These are phyloP conservation scores for Tausonia pullulans DNA, from an alignment of 1,284 basidiomycete genomes.

Conservation along the genomic window DNA sequence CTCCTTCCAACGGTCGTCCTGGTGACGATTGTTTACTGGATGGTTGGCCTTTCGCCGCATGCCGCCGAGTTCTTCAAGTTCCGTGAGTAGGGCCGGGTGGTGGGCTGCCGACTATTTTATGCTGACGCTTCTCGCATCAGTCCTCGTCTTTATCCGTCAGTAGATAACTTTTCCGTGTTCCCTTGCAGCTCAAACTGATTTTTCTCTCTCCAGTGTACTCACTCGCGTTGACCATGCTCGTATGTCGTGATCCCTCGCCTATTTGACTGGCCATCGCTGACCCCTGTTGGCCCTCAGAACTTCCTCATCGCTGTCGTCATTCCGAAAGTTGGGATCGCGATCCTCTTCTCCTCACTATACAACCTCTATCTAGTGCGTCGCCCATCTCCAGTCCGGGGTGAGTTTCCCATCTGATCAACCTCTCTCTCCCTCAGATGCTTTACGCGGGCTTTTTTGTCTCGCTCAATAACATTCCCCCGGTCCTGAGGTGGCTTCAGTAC, in stretches of 20 bases:
- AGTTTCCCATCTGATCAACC: not conserved
- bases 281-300: constrained; percentile 36
- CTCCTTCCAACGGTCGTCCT: constrained; percentile 74
- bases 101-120: no score
- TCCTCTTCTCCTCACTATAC: constrained; percentile 62
- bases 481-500: constrained; percentile 76
- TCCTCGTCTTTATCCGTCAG: constrained; percentile 51
- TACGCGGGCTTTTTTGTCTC: constrained; percentile 55
- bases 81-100: constrained; percentile 17
- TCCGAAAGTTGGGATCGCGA: constrained; percentile 73
- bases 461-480: constrained; percentile 62
- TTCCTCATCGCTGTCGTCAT: constrained; percentile 72
- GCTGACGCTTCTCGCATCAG: no score
- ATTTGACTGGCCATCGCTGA: no score
- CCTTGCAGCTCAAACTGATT: not conserved
- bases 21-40: constrained; percentile 66
- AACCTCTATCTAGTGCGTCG: constrained; percentile 68
- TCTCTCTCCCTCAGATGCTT: constrained; percentile 3
- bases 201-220: constrained; percentile 44
- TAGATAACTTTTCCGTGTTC: not conserved
- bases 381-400: constrained; percentile 45
- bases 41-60: constrained; percentile 68
- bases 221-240: constrained; percentile 69
- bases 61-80: constrained; percentile 71
- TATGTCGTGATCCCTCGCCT: no score